Conservation (phyloP, 1,139 yeast species). For the Yamadazyma atlantica region DNA sequence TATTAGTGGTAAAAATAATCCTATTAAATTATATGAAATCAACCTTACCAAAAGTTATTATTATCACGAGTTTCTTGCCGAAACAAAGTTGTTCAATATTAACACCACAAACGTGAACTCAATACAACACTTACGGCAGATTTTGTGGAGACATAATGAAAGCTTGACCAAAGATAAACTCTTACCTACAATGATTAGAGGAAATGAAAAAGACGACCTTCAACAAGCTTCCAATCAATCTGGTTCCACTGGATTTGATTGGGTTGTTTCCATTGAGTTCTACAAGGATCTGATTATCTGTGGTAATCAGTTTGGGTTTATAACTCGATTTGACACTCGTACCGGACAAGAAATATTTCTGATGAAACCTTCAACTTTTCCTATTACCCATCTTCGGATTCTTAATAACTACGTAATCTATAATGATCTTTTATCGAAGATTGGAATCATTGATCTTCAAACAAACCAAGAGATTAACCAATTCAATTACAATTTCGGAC, state of each 20-base stretch:
- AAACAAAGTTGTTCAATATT: conserved; percentile 3
- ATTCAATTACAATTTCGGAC: conserved; percentile 29
- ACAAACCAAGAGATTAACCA: conserved; percentile 20
- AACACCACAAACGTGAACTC: conserved; percentile 1
- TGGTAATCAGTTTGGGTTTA: conserved; percentile 37
- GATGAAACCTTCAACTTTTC: conserved; percentile 24
- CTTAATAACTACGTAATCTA: conserved; percentile 22
- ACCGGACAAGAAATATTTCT: conserved; percentile 17
- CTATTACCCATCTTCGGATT: conserved; percentile 25
- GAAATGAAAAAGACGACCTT: neutral
- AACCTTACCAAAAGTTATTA: conserved; percentile 4
- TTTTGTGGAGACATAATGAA: neutral
- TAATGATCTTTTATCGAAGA: conserved; percentile 32
- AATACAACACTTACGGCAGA: neutral
- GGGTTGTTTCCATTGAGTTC: conserved; percentile 12
- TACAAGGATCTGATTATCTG: conserved; percentile 22
- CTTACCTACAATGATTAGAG: conserved; percentile 1
- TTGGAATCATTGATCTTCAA: conserved; percentile 28
- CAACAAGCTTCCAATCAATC: neutral
- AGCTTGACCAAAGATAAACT: conserved; percentile 4
- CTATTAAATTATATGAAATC: conserved; percentile 32
- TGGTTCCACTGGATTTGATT: conserved; percentile 3
- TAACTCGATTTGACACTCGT: conserved; percentile 21
- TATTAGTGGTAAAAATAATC: conserved; percentile 49
- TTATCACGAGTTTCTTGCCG: neutral